phyloP scores from a whole-genome alignment of 805 yeast genomes.

The Hanseniaspora thailandica region DNA sequence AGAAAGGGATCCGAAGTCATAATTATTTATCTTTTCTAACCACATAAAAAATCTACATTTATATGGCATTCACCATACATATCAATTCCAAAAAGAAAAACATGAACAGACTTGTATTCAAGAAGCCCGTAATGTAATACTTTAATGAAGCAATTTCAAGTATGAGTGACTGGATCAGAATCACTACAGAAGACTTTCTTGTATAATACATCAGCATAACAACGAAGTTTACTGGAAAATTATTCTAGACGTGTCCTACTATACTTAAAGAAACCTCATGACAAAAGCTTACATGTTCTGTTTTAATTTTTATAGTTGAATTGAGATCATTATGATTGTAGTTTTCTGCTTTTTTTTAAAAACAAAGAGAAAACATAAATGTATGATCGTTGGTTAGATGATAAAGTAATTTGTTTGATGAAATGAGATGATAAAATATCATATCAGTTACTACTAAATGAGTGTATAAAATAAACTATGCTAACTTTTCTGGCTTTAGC shows the following conservation, averaged over 20 bases:
- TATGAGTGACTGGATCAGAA: slow-evolving; percentile 14
- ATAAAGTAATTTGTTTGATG: neutral
- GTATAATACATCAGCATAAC: slow-evolving; percentile 13
- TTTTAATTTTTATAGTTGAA: neutral
- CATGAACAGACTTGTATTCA: neutral
- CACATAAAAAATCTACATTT: neutral
- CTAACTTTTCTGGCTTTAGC: slow-evolving; percentile 26
- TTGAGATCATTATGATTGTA: neutral
- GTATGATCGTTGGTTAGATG: neutral
- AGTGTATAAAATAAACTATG: neutral
- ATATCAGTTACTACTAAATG: neutral
- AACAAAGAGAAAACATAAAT: too few species aligned
- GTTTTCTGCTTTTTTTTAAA: neutral
- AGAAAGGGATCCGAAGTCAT: neutral
- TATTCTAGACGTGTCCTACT: slow-evolving; percentile 10
- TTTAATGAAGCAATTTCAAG: neutral
- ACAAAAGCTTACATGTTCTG: neutral
- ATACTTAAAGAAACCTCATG: neutral
- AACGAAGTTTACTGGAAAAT: slow-evolving; percentile 9
- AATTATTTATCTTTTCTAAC: neutral
- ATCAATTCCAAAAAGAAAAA: neutral
- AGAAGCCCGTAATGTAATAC: neutral
- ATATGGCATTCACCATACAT: neutral
- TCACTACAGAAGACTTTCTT: slow-evolving; percentile 8
- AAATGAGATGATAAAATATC: neutral